phyloP scores from a whole-genome alignment of 2,329 filamentous ascomycete genomes.

The Colletotrichum sp. region DNA sequence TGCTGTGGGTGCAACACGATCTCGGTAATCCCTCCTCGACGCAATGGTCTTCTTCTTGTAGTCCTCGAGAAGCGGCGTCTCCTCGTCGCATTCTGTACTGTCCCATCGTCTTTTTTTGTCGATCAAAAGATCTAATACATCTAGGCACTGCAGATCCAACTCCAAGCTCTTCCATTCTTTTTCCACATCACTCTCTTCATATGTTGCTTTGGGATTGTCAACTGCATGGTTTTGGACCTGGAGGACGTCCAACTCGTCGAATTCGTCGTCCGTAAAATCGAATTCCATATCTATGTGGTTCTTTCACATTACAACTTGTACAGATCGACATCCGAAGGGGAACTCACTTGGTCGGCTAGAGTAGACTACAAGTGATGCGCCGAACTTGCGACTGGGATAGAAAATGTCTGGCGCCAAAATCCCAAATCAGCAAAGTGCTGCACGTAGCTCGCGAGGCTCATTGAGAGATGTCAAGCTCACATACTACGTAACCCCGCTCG shows the following conservation, averaged over 20 bases:
- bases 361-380: neutral
- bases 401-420: neutral
- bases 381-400: neutral
- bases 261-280: neutral
- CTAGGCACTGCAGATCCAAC: neutral
- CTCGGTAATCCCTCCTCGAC: neutral
- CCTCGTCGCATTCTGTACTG: neutral
- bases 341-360: neutral
- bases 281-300: neutral
- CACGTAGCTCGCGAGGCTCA: neutral
- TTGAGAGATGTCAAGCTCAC: neutral
- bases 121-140: neutral
- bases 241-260: neutral
- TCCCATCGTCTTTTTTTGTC: neutral
- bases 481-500: neutral
- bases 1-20: neutral
- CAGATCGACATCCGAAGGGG: fast-evolving
- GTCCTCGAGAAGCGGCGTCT: neutral
- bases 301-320: neutral
- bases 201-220: neutral
- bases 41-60: neutral
- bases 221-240: neutral
- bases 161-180: neutral
- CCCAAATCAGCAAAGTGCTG: neutral
- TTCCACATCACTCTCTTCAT: neutral